A percentile compares a stretch with the other conserved stretches of the same genome.
phyloP scores from a whole-genome alignment of 2,329 filamentous ascomycete genomes.

The Phaeosphaeriaceae sp. region DNA sequence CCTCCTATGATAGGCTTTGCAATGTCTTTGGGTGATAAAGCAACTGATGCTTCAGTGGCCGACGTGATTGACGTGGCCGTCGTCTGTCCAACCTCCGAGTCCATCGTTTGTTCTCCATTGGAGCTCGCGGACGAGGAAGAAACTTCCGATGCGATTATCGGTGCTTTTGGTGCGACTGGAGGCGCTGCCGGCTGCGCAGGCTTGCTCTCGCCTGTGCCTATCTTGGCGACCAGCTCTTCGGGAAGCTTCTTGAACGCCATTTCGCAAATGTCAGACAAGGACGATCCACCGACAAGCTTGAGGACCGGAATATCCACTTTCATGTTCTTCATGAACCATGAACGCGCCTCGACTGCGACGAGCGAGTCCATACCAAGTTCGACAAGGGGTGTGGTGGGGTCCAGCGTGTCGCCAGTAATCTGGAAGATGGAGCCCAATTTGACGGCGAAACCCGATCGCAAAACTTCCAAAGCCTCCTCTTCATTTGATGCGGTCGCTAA shows the following conservation, averaged over 20 bases:
- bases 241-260: conserved; percentile 41
- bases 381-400: conserved; percentile 45
- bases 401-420: conserved; percentile 19
- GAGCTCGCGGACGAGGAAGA: too few relatives aligned
- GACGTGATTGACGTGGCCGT: too few relatives aligned
- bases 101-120: too few relatives aligned
- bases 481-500: too few relatives aligned
- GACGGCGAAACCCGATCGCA: background rate
- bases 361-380: conserved; percentile 30
- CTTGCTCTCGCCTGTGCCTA: conserved; percentile 18
- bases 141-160: too few relatives aligned
- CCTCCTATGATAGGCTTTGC: conserved; percentile 48
- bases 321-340: conserved; percentile 28
- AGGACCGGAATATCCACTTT: conserved; percentile 25
- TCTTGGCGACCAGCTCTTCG: conserved; percentile 51
- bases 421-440: conserved; percentile 1
- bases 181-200: background rate
- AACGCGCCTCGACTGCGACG: conserved; percentile 24
- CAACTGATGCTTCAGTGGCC: too few relatives aligned
- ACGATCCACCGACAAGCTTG: conserved; percentile 43
- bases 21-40: background rate
- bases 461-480: background rate
- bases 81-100: too few relatives aligned
- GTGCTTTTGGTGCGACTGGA: background rate
- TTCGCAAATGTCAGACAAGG: background rate